phyloP scores from a whole-genome alignment of 306 rosid genomes.

The Acacia acuminata region DNA sequence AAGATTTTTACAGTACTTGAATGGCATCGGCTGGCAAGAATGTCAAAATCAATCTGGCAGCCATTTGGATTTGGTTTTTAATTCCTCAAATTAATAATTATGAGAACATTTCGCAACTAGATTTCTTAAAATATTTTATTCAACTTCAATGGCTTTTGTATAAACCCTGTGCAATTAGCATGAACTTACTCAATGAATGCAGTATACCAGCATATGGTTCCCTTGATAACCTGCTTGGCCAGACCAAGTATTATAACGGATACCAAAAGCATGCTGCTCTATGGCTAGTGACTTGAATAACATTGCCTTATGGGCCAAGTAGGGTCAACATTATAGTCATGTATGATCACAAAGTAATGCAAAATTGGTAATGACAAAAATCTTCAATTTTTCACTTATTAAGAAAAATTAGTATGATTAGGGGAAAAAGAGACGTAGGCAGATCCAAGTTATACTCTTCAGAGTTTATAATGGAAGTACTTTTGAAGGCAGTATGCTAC shows the following conservation, averaged over 20 bases:
- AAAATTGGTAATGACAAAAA: not conserved
- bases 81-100: conserved; percentile 26
- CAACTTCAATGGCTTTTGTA: conserved; percentile 15
- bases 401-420: conserved; percentile 34
- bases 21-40: not conserved
- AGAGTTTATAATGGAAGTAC: conserved; percentile 22
- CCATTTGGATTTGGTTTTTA: conserved; percentile 2
- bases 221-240: conserved; percentile 14
- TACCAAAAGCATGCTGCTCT: conserved; percentile 36
- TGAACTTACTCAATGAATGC: conserved; percentile 7
- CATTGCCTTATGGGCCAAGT: conserved; percentile 22
- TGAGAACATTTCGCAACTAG: not conserved
- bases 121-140: not conserved
- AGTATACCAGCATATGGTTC: conserved; percentile 17
- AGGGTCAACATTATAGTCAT: conserved; percentile 9
- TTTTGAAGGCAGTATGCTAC: conserved; percentile 16
- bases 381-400: conserved; percentile 11
- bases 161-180: conserved; percentile 3
- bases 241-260: conserved; percentile 10
- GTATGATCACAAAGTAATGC: conserved; percentile 27
- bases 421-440: conserved; percentile 28
- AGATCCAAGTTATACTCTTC: conserved; percentile 31
- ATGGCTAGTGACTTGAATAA: conserved; percentile 10
- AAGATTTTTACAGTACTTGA: not conserved
- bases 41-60: conserved; percentile 16